Base-by-base conservation (phyloP, 2,329 filamentous ascomycete genomes). In the Hypoxylon sp. region DNA sequence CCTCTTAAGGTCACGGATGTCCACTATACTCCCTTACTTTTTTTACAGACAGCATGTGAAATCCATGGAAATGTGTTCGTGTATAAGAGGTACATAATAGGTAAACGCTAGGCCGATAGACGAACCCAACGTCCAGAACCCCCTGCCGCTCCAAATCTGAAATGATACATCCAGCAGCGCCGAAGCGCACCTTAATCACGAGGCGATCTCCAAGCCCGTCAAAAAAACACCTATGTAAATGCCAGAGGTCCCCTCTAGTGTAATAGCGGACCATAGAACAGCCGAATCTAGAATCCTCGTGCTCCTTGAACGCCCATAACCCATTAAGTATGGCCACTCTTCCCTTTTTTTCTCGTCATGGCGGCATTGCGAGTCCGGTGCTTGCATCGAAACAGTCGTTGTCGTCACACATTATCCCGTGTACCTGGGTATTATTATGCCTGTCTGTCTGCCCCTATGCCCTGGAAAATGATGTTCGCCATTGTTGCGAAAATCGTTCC, bases 401-500 rank as follows among this genome's bases (percentile, higher is more conserved):
- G 51, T 61, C 60, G 55, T 68, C 35, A 62, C 61, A 72, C 62
- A 61, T 70, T 50, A 67, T 68, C 55, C 31, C 55, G 48, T 56
- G 44, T 67, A 58, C 54, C 8, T 53, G 35, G 39, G 39, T 46
- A 17, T 57, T 32, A 42, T 72, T 63, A 70, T 37, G 11, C 24
- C 24, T 8, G 6, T 32, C 31, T 32, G 24, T 32, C 31, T 32
- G 24, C 24, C 24, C 24, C 31, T 37, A 37, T 67, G 68, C 74
- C 54, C 63, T 72, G 8, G 69, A 71, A 66, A 84, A 84, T 8
- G 81, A 79, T 37, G 78, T 76, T 68, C 79, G 82, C 84, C 86
- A 86, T 62, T 82, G 80, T 55, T 84, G 76, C 68, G 80, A 80
- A 73, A 84, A 89, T 29, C 76, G 79, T 56, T 83, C 83, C 73